Conservation (phyloP, 2,329 filamentous ascomycete species). For the Mycosphaerella sp. region DNA sequence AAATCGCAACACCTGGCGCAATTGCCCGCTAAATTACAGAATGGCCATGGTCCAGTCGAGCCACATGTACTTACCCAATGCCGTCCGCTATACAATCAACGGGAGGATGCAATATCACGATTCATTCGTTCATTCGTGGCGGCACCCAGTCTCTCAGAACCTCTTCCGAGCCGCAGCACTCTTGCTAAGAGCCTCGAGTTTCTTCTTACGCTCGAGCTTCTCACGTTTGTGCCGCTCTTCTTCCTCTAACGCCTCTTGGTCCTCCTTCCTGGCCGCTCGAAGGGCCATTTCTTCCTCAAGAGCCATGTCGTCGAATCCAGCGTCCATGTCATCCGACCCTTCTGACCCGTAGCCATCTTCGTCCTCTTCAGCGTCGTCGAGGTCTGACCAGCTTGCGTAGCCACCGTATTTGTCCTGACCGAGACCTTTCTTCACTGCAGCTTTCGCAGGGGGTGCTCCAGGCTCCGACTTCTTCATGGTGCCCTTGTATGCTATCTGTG, state of each 20-base stretch:
- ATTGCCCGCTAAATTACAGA: background rate
- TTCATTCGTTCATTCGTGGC: background rate
- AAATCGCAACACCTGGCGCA: no score
- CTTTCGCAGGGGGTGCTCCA: slow-evolving; percentile 35
- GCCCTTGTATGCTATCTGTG: slow-evolving; percentile 36
- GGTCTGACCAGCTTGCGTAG: slow-evolving; percentile 37
- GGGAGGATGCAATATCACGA: background rate
- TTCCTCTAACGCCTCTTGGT: slow-evolving; percentile 56
- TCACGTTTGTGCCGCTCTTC: slow-evolving; percentile 57
- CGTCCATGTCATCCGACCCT: slow-evolving; percentile 55
- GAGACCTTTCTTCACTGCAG: slow-evolving; percentile 31
- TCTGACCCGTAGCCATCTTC: slow-evolving; percentile 73
- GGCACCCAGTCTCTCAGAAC: background rate
- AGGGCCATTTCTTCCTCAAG: slow-evolving; percentile 61
- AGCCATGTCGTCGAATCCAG: slow-evolving; percentile 66
- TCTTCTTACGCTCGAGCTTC: slow-evolving; percentile 50
- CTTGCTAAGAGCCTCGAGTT: slow-evolving; percentile 34
- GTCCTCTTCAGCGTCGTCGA: slow-evolving; percentile 49
- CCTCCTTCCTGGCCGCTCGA: slow-evolving; percentile 58
- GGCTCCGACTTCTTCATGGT: slow-evolving; percentile 41
- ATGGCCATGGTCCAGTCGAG: background rate
- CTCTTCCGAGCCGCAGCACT: slow-evolving; percentile 31
- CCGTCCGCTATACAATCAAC: background rate
- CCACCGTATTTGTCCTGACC: slow-evolving; percentile 33
- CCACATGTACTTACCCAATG: background rate